phyloP scores from a whole-genome alignment of 192 early-diverging fungal species.

The Funneliformis geosporum region DNA sequence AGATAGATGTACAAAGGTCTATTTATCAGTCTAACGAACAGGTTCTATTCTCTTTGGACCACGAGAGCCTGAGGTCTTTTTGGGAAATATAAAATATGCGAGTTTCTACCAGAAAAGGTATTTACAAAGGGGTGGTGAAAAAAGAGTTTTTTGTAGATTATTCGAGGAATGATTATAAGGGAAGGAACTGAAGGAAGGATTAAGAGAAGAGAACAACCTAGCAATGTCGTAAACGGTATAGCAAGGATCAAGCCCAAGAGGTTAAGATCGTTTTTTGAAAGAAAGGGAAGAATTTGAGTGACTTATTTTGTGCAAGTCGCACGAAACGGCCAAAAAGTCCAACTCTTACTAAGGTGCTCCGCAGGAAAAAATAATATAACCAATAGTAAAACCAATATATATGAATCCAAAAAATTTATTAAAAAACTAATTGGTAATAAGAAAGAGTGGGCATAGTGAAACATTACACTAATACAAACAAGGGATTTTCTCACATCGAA shows the following conservation, averaged over 20 bases:
- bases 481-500: conserved; percentile 12
- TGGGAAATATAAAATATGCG: conserved; percentile 8
- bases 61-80: conserved; percentile 21
- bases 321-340: conserved; percentile 10
- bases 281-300: conserved; percentile 21
- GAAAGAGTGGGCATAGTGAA: background rate
- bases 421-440: background rate
- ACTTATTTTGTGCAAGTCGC: conserved; percentile 28
- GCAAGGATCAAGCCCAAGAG: conserved; percentile 4
- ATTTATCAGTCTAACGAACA: conserved; percentile 21
- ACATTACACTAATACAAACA: conserved; percentile 18
- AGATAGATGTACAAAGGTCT: conserved; percentile 11
- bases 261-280: conserved; percentile 19
- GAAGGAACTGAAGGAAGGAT: conserved; percentile 11
- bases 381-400: background rate
- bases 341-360: conserved; percentile 9
- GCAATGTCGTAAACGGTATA: conserved; percentile 19
- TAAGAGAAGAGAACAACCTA: conserved; percentile 21
- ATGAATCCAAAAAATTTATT: background rate
- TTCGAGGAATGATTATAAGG: conserved; percentile 12
- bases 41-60: conserved; percentile 9
- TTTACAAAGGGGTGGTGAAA: conserved; percentile 10
- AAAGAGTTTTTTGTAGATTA: conserved; percentile 12
- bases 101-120: conserved; percentile 24
- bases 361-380: conserved; percentile 1